Evolutionary conservation across 495 filamentous ascomycete species (phyloP), one percentile per base, ranked within the genome.

Genomic region (Aspergillus nidulans): DNA sequence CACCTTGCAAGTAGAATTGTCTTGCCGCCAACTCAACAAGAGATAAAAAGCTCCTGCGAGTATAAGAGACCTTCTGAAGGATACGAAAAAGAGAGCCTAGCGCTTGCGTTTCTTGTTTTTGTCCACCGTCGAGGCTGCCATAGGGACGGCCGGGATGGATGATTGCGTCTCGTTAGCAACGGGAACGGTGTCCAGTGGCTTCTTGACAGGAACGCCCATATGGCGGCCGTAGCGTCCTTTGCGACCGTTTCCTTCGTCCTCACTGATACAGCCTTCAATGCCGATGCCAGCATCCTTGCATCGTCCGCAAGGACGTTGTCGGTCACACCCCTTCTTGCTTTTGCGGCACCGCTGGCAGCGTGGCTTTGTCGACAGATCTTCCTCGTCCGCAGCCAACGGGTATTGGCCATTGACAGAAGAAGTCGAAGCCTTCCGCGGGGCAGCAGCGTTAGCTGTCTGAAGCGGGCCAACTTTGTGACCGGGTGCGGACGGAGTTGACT

Each of bases 301-400:
- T 56, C 94, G 82, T 34, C 89, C 88, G 64, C 94, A 98, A 10
- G 94, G 94, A 38, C 94, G 85, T 64, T 96, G 91, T 50, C 94
- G 85, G 76, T 98, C 95, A 66, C 94, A 98, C 6, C 94, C 94
- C 73, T 98, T 98, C 80, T 98, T 98, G 69, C 92, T 97, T 82
- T 97, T 97, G 57, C 94, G 86, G 77, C 94, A 98, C 42, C 94
- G 89, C 67, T 97, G 94, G 78, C 94, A 98, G 59, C 94, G 92
- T 25, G 94, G 94, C 72, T 97, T 96, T 34, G 87, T 90, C 1
- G 90, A 95, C 18, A 96, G 75, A 59, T 96, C 91, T 45, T 95
- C 90, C 40, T 95, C 89, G 56, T 96, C 94, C 4, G 83, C 84
- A 43, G 83, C 88, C 45, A 91, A 83, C 58, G 82, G 80, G 49